Percentiles rank a stretch among this genome's conserved stretches.
phyloP scores from a whole-genome alignment of 306 rosid species.

The Elaeagnus macrophylla region DNA sequence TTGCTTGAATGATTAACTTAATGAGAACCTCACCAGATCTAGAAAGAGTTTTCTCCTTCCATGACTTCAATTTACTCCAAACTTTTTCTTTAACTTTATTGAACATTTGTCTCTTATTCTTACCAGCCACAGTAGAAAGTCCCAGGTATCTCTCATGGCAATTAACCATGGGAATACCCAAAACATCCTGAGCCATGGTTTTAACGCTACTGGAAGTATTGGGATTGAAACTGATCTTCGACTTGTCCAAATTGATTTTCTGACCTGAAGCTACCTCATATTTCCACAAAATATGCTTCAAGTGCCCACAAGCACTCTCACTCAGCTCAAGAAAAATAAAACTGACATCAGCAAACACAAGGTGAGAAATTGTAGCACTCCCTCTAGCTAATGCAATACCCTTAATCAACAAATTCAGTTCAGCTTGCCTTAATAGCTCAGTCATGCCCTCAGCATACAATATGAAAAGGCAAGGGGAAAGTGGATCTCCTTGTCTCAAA shows the following conservation, averaged over 20 bases:
- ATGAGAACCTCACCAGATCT: not conserved
- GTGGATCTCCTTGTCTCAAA: no score
- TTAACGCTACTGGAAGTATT: not conserved
- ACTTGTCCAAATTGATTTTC: not conserved
- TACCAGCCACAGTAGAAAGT: not conserved
- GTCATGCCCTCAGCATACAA: no score
- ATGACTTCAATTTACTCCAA: not conserved
- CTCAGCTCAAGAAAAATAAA: not conserved
- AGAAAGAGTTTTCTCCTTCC: constrained; percentile 1
- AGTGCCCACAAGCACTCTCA: not conserved
- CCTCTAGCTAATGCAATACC: not conserved
- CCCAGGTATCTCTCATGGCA: not conserved
- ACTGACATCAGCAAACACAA: not conserved
- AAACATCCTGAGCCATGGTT: not conserved
- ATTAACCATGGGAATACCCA: no score
- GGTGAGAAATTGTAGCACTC: not conserved
- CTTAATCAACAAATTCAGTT: no score
- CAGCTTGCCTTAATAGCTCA: no score
- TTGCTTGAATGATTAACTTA: not conserved
- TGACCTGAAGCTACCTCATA: not conserved
- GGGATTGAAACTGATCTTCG: not conserved
- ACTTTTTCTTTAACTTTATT: not conserved
- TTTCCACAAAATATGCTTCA: no score
- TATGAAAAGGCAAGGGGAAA: no score
- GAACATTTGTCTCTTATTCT: not conserved